phyloP scores from a whole-genome alignment of 2,329 filamentous ascomycete species.

The Ophiosphaerella herpotricha region DNA sequence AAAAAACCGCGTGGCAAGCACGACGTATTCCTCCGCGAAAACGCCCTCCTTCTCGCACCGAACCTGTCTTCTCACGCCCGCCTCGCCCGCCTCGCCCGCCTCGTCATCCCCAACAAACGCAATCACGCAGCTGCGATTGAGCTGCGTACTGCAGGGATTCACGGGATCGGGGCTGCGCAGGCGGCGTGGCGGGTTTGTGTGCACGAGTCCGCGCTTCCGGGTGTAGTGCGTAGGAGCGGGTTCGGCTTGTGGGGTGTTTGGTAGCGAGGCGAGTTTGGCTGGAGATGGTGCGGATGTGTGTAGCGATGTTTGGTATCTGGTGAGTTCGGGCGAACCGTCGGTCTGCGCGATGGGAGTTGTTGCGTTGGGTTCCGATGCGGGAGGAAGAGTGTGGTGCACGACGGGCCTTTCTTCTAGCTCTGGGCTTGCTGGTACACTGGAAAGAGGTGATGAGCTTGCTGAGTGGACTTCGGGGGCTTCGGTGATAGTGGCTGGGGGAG shows the following conservation, averaged over 20 bases:
- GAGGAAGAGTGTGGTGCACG: not conserved
- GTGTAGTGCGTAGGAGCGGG: not conserved
- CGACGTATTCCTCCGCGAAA: constrained; percentile 48
- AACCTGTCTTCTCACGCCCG: constrained; percentile 44
- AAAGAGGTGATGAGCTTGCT: constrained; percentile 12
- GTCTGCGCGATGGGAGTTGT: constrained; percentile 3
- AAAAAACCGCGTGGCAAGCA: constrained; percentile 50
- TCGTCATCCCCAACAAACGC: constrained; percentile 36
- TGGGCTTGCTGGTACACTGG: constrained; percentile 18
- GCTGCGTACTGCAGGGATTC: constrained; percentile 33
- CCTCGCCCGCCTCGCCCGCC: constrained; percentile 20
- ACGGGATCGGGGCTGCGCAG: constrained; percentile 11
- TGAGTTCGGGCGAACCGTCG: constrained; percentile 11
- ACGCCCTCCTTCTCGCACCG: constrained; percentile 44
- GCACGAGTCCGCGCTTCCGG: constrained; percentile 16
- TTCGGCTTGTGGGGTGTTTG: not conserved
- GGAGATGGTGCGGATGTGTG: not conserved
- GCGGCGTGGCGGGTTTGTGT: not conserved
- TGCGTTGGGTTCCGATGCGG: not conserved
- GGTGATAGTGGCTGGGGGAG: too few species aligned
- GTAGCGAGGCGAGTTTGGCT: not conserved
- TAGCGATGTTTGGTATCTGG: not conserved
- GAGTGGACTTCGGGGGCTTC: not conserved
- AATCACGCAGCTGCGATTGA: constrained; percentile 42
- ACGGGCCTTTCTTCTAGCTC: constrained; percentile 1